Evolutionary conservation across 2,329 filamentous ascomycete species (phyloP).

Genomic region (Stachybotrys chlorohalonatus): DNA sequence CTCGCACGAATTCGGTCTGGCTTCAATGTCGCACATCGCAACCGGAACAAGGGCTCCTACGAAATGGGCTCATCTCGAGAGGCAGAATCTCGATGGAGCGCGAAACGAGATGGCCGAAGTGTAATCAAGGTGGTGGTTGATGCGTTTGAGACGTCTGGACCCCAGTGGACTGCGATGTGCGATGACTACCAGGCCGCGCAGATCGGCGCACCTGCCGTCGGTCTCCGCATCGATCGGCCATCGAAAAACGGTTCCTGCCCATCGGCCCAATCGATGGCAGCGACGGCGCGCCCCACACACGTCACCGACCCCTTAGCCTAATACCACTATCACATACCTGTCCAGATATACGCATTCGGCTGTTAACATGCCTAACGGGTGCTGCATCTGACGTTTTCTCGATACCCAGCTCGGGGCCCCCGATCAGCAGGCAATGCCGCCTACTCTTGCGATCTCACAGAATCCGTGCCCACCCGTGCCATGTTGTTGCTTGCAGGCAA

Average conservation of each 20-base stretch:
- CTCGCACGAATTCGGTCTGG: too few relatives aligned
- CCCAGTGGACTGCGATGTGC: too few relatives aligned
- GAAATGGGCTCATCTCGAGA: too few relatives aligned
- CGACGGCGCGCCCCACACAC: neutral
- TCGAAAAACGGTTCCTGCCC: neutral
- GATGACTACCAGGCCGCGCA: too few relatives aligned
- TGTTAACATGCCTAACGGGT: neutral
- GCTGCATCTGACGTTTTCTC: too few relatives aligned
- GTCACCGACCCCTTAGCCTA: neutral
- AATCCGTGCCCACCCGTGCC: neutral
- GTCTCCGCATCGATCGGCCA: slow-evolving; percentile 1
- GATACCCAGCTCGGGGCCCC: neutral
- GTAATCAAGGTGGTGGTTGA: too few relatives aligned
- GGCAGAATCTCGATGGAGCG: too few relatives aligned
- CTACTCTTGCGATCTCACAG: neutral
- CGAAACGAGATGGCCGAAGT: too few relatives aligned
- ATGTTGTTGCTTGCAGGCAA: neutral
- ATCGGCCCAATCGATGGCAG: neutral
- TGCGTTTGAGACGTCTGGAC: too few relatives aligned
- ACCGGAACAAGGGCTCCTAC: too few relatives aligned
- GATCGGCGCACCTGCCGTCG: neutral
- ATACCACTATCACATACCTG: neutral
- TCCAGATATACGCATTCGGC: neutral
- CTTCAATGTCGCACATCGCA: too few relatives aligned
- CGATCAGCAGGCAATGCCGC: neutral